Base-by-base conservation (phyloP, 306 rosid species). In the Parietaria judaica region DNA sequence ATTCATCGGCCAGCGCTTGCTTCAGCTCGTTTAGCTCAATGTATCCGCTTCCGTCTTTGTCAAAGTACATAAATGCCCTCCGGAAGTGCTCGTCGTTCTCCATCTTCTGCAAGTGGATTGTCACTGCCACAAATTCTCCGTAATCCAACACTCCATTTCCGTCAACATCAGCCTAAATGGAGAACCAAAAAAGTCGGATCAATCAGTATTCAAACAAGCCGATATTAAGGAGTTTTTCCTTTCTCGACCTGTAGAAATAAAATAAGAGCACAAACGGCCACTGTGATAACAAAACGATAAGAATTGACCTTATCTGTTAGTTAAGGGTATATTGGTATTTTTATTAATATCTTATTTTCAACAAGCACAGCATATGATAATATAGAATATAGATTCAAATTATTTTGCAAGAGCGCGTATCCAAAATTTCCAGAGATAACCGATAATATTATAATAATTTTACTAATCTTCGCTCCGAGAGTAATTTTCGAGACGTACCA, bases 131-230 rank as follows among this genome's bases (percentile, higher is more conserved):
- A 70, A 94, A 94, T 76, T 94, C 99, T 51, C 97, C 95, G 51
- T 94, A 94, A 84, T 94, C 96, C 72, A 94, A 84, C 43, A 86
- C 88, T 65, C 99, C 99, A 71, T 94, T 94, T 72, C 99, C 94
- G 70, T 94, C 94, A 60, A 94, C 99, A 79, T 94, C 99, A 67
- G 99, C 99, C 99, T 94, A 66, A 17, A 60, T 5, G 63, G 55
- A 61, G 14, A 67, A 23, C 31, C 31, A 23, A 77, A 44, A 78
- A 65, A 17, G 54, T 41, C 2, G 4, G 2, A 38, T 70, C 50
- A 41, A 35, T 13, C 23, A 31, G 52, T 31, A 53, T 8, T 41
- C 7, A 23, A 41, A 41, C 45, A 41, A 41, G 45, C 9, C 7
- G 7, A 41, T 41, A 41, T 41, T 41, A 41, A 41, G 45, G 6